phyloP scores from a whole-genome alignment of 2,329 filamentous ascomycete species.

The Neofusicoccum laricinum region DNA sequence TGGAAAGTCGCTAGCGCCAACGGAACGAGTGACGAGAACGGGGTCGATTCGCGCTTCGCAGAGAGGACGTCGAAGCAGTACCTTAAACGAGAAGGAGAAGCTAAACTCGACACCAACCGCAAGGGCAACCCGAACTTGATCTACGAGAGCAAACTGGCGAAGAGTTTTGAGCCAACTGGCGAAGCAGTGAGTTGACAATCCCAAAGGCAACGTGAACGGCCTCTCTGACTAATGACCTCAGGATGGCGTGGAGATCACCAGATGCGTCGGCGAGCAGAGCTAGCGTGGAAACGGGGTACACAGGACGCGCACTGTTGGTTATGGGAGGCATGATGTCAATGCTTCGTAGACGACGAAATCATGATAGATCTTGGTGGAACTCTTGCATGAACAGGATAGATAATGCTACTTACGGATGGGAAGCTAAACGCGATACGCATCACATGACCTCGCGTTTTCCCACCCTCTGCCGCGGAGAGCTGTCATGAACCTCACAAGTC shows the following conservation, averaged over 20 bases:
- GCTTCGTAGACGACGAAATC: too few relatives aligned
- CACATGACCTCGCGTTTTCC: neutral
- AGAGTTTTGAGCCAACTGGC: conserved; percentile 68
- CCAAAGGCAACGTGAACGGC: neutral
- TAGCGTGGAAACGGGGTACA: neutral
- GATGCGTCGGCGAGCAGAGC: conserved; percentile 46
- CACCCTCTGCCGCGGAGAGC: neutral
- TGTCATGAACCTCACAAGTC: too few relatives aligned
- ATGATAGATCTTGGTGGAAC: too few relatives aligned
- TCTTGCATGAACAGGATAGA: too few relatives aligned
- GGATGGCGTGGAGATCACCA: conserved; percentile 67
- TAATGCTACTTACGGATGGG: neutral
- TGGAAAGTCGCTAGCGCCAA: conserved; percentile 37
- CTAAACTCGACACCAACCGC: conserved; percentile 38
- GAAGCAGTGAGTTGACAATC: conserved; percentile 52
- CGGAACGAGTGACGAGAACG: conserved; percentile 24
- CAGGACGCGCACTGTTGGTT: too few relatives aligned
- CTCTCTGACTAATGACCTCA: conserved; percentile 28
- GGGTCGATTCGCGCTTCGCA: conserved; percentile 39
- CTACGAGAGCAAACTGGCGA: conserved; percentile 62
- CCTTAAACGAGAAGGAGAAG: conserved; percentile 45
- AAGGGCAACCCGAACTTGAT: conserved; percentile 62
- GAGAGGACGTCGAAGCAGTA: conserved; percentile 50
- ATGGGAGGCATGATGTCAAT: too few relatives aligned
- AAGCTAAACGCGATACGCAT: neutral